Evolutionary conservation across 1,284 basidiomycete genomes (phyloP), one percentile per base, ranked within the genome.

Genomic region (Puccinia coronata): DNA sequence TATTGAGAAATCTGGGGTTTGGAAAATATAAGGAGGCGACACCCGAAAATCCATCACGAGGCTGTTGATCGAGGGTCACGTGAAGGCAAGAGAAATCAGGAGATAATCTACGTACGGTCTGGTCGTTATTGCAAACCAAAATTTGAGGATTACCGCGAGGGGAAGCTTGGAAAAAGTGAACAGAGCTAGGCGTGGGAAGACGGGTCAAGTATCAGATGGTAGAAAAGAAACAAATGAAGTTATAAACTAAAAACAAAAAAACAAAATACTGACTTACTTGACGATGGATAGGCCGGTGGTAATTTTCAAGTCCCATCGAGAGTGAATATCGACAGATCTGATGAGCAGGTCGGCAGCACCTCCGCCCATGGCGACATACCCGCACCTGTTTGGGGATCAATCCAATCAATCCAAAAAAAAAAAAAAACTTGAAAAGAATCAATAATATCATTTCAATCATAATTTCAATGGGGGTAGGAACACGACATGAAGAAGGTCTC

Each of bases 61-160:
- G 28, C 34, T 53, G 43, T 49, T 28, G n/a, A 61, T 65, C 6
- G n/a, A 25, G 23, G 18, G 28, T 39, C 28, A 55, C 36, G 23
- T 36, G 36, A 18, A 78, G 51, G 0, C 43, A 57, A 79, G n/a
- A n/a, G 2, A n/a, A 78, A 53, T 11, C 67, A 53, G 36, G 18
- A 9, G 39, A 71, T 4, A 18, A 28, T 28, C 3, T 49, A 70
- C 57, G 41, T 43, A 80, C 79, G 11, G 79, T 80, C 36, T 80
- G 79, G 61, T 80, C 79, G 67, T 80, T 80, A 25, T 80, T 80
- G 34, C 79, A 80, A 55, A 80, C 70, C 47, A 80, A 73, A 34
- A 80, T 31, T 49, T 80, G 69, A 51, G 70, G 57, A 51, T 73
- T 72, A 1, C 47, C 31, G 25, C 69, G 36, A 28, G n/a, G 34